These are phyloP conservation scores for Lantana camara DNA, from an alignment of 257 asterid species.

Conservation along the genomic window DNA sequence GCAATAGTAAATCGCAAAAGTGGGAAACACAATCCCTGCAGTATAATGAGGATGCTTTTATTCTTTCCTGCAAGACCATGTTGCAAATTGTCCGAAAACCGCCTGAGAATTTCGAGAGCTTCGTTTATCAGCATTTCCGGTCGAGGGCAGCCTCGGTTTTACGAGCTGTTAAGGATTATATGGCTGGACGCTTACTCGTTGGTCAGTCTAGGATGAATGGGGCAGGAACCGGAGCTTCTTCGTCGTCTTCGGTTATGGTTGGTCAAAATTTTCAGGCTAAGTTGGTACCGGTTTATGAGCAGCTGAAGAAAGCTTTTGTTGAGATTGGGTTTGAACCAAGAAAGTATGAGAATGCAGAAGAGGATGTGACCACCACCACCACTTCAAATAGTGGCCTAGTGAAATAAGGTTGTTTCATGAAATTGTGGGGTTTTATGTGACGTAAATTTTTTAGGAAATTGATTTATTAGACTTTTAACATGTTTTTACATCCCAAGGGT, in stretches of 20 bases:
- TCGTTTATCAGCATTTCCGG: constrained; percentile 42
- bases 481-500: no score
- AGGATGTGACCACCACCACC: no score
- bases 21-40: constrained; percentile 25
- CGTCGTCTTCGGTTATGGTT: not conserved
- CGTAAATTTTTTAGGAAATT: no score
- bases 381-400: no score
- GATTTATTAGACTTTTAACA: no score
- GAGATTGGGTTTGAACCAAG: no score
- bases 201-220: constrained; percentile 27
- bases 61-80: constrained; percentile 55
- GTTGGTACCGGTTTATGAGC: not conserved
- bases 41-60: constrained; percentile 42
- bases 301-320: constrained; percentile 22
- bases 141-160: constrained; percentile 31
- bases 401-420: no score
- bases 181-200: constrained; percentile 21
- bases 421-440: no score
- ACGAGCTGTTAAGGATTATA: constrained; percentile 36
- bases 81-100: constrained; percentile 28
- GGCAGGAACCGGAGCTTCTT: constrained; percentile 23
- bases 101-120: constrained; percentile 46
- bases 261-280: constrained; percentile 20
- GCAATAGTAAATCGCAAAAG: not conserved
- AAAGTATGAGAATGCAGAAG: no score